A percentile compares a stretch with the other conserved stretches of the same genome.
These are phyloP conservation scores for Fusarium miscanthi DNA, from an alignment of 2,329 filamentous ascomycete species.

Conservation along the genomic window DNA sequence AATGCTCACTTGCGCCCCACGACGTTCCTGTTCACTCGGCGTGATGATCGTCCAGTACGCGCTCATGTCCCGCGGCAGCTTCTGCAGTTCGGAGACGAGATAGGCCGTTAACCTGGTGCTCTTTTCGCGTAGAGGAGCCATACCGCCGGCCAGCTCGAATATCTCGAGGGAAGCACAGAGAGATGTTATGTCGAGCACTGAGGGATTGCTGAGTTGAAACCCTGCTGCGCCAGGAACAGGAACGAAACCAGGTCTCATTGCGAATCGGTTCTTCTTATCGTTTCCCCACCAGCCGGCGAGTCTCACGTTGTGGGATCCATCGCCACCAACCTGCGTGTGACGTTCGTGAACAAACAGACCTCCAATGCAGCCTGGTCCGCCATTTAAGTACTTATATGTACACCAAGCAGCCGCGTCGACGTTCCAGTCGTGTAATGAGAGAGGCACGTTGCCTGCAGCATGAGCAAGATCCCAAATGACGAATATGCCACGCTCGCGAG, in stretches of 20 bases:
- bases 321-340: constrained; percentile 66
- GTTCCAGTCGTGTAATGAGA: constrained; percentile 82
- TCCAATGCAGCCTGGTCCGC: constrained; percentile 81
- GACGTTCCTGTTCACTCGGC: constrained; percentile 68
- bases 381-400: constrained; percentile 89
- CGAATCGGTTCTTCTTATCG: constrained; percentile 75
- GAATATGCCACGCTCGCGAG: constrained; percentile 72
- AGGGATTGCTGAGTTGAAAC: constrained; percentile 81
- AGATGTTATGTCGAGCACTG: constrained; percentile 77
- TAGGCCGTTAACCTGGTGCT: constrained; percentile 71
- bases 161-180: constrained; percentile 77
- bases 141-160: constrained; percentile 59
- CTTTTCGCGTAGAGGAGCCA: constrained; percentile 72
- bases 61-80: constrained; percentile 41
- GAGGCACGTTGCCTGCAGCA: constrained; percentile 80
- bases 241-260: constrained; percentile 80
- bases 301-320: constrained; percentile 66
- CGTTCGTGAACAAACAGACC: constrained; percentile 80
- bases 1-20: constrained; percentile 83
- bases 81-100: constrained; percentile 70
- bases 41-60: constrained; percentile 70
- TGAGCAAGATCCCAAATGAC: constrained; percentile 89
- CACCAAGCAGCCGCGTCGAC: constrained; percentile 91
- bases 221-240: constrained; percentile 80
- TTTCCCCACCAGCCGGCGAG: constrained; percentile 86